Base-by-base conservation (phyloP, 2,329 filamentous ascomycete genomes). In the Beauveria caledonica region DNA sequence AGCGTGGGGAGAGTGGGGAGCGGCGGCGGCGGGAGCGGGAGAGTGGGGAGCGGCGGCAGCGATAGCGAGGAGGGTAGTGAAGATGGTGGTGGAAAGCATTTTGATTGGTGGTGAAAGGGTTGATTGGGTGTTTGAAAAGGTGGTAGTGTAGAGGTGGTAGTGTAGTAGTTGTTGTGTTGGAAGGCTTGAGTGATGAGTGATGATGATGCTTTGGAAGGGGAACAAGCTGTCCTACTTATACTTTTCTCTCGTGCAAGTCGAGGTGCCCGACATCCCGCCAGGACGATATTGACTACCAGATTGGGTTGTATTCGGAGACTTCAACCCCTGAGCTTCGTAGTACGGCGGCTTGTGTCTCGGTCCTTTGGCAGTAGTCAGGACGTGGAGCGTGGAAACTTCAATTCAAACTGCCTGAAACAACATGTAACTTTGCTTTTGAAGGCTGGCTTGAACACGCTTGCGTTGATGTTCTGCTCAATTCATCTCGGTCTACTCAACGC, bases 41-140 rank as follows among this genome's bases (percentile, higher is more conserved):
- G n/a, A n/a, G 33, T 36, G 33, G 25, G 56, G 56, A 9, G 23
- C 5, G 15, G 56, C 56, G 7, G 48, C 5, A 13, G 39, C 56
- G 23, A 44, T n/a, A 25, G 56, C 46, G 23, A 51, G 21, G 17
- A 59, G 36, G 25, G 56, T 33, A 25, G 52, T 25, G 48, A 59
- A 42, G 39, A 59, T 8, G 48, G 56, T 42, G 17, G 56, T 5
- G n/a, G 56, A 39, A 17, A 44, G 52, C 56, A 59, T 59, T 33
- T 51, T 59, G 46, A 40, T 8, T n/a, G 55, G 19, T 48, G n/a
- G 23, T 56, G 10, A 17, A 19, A n/a, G 36, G n/a, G 19, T 15
- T 54, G 21, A 3, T 27, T n/a, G 3, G 23, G 15, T 44, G 33
- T 23, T 4, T 21, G 49, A 9, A 21, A 33, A 21, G 19, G 21